Percentiles rank a stretch among this genome's conserved stretches.
These are phyloP conservation scores for Sporobolus alterniflorus DNA, from an alignment of 202 grass and related monocot species.

Conservation along the genomic window DNA sequence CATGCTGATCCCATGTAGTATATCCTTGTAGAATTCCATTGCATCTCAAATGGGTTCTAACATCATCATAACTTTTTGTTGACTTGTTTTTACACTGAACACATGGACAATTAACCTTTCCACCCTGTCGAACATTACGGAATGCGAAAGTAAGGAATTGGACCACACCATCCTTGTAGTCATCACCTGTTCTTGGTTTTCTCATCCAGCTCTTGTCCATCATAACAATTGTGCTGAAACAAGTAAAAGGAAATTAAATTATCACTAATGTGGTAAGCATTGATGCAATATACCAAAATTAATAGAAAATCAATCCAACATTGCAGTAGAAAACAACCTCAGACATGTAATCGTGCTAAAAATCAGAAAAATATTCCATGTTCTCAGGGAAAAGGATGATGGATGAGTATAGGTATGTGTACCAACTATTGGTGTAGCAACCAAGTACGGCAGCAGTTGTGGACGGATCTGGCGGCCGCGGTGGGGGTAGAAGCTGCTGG, in stretches of 20 bases:
- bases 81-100: neutral
- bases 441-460: no score
- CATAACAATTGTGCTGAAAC: neutral
- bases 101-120: neutral
- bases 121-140: neutral
- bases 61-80: neutral
- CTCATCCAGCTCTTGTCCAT: slow-evolving; percentile 18
- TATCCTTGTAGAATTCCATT: slow-evolving; percentile 10
- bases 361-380: no score
- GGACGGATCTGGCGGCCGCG: no score
- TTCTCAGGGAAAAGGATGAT: no score
- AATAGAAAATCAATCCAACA: neutral
- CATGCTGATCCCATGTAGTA: neutral
- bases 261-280: neutral
- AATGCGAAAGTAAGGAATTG: slow-evolving; percentile 30
- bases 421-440: no score
- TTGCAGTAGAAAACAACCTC: neutral
- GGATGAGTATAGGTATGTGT: no score
- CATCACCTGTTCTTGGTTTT: neutral
- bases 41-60: slow-evolving; percentile 11
- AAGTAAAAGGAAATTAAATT: neutral
- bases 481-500: no score
- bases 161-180: neutral
- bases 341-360: neutral
- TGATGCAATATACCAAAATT: neutral